Percentiles rank a stretch among this genome's conserved stretches.
These are phyloP conservation scores for Phalaenopsis aphrodite DNA, from an alignment of 106 monocot genomes.

Conservation along the genomic window DNA sequence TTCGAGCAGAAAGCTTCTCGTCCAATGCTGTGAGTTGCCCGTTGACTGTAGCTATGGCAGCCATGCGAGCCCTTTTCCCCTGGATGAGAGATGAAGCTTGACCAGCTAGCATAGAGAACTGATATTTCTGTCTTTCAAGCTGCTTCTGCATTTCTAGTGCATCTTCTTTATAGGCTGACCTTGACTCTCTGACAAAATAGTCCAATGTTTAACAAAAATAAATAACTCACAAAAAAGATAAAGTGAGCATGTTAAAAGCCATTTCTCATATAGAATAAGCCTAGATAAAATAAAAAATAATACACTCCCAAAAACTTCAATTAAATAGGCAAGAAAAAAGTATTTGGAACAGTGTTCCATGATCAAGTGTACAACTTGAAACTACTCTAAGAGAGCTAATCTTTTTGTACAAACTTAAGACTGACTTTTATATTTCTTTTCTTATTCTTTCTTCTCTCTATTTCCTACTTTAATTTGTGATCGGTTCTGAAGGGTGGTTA, in stretches of 20 bases:
- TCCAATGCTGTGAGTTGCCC: conserved; percentile 60
- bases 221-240: neutral
- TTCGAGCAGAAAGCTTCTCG: conserved; percentile 73
- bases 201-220: neutral
- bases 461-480: neutral
- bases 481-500: neutral
- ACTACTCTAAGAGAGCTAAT: neutral
- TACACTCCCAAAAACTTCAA: neutral
- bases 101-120: conserved; percentile 73
- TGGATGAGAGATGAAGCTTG: conserved; percentile 85
- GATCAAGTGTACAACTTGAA: neutral
- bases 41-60: conserved; percentile 66
- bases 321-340: neutral
- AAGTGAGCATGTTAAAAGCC: neutral
- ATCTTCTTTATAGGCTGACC: conserved; percentile 76
- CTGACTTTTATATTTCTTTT: neutral
- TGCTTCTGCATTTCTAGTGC: conserved; percentile 82
- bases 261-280: neutral
- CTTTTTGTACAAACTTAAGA: neutral
- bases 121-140: conserved; percentile 61
- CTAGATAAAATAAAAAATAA: neutral
- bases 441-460: neutral
- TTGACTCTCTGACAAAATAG: conserved; percentile 61
- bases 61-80: conserved; percentile 68
- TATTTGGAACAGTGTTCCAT: neutral